Conservation (phyloP, 2,329 filamentous ascomycete genomes). For the Exophiala sp. region DNA sequence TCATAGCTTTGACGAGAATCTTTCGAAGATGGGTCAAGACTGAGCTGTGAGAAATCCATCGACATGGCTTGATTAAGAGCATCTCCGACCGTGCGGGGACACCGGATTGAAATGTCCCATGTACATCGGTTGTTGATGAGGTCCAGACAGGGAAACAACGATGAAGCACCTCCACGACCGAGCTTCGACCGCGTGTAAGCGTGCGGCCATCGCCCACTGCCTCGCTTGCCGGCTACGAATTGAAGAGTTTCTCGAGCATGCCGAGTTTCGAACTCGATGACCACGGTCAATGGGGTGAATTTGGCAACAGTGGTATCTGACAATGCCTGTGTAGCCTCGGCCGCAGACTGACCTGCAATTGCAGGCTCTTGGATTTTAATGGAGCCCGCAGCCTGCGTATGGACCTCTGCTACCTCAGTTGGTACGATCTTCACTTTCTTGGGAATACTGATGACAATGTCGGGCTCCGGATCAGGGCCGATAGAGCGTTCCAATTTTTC, state of each 20-base stretch:
- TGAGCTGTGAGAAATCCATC: constrained; percentile 9
- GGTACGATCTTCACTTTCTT: constrained; percentile 37
- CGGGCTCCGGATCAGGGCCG: constrained; percentile 51
- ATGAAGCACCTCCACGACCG: constrained; percentile 74
- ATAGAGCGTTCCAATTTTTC: constrained; percentile 56
- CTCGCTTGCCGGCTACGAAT: constrained; percentile 79
- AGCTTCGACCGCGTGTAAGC: constrained; percentile 81
- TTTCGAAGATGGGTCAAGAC: constrained; percentile 7
- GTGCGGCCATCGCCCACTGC: constrained; percentile 82
- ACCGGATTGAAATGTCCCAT: constrained; percentile 86
- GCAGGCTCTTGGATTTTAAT: constrained; percentile 38
- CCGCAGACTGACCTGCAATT: constrained; percentile 31
- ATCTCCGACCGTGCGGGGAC: constrained; percentile 81
- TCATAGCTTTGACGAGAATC: constrained; percentile 21
- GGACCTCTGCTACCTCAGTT: constrained; percentile 60
- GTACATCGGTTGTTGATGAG: constrained; percentile 74
- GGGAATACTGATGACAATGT: constrained; percentile 59
- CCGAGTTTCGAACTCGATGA: constrained; percentile 73
- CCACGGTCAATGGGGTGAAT: constrained; percentile 60
- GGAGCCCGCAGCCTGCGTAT: constrained; percentile 50
- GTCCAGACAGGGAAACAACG: constrained; percentile 91
- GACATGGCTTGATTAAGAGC: constrained; percentile 40
- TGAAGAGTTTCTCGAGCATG: constrained; percentile 82
- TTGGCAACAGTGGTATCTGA: constrained; percentile 41
- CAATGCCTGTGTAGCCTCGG: constrained; percentile 35